Base-by-base conservation (phyloP, 345 rosid genomes). In the Clarkia xantiana region DNA sequence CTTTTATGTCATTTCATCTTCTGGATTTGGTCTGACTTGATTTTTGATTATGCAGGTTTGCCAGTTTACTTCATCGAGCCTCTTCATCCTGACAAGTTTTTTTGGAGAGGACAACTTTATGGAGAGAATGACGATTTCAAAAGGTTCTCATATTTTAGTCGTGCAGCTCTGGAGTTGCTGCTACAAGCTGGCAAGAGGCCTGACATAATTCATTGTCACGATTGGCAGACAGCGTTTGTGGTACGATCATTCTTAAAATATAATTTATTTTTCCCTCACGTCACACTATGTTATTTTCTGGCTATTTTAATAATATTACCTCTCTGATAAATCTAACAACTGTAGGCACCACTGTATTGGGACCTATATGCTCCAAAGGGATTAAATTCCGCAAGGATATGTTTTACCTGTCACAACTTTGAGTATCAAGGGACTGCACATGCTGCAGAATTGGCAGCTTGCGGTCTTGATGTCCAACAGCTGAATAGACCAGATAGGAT, bases 191-290 rank as follows among this genome's bases (percentile, higher is more conserved):
- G 95, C 59, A 86, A 91, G 70, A 81, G 69, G 66, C 98, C 98
- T 1, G 96, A 91, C 69, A 83, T 91, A 62, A 83, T 91, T 45
- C 98, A 91, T 63, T 91, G 96, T 67, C 98, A 91, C 60, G 98
- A 91, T 67, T 91, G 98, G 98, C 98, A 91, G 76, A 86, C 98
- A 52, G 96, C 98, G 59, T 91, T 91, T 70, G 83, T 91, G 56
- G 96, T 90, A 83, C 42, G 89, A 7, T 49, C 48, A 45, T 51
- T 45, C 46, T 54, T 53, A 44, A 22, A 55, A 29, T 20, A 47
- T 42, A 17, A 6, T 34, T 25, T 14, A 15, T 47, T 47, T 18
- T 50, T 10, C 36, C 36, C 9, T 29, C 36, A 29, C 36, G 1
- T 29, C 36, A 29, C 36, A 13, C 54, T 18, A 3, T 54, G 39